Percentiles rank a stretch among this genome's conserved stretches.
phyloP scores from a whole-genome alignment of 2,329 filamentous ascomycete genomes.

The Drechslerella stenobrocha region DNA sequence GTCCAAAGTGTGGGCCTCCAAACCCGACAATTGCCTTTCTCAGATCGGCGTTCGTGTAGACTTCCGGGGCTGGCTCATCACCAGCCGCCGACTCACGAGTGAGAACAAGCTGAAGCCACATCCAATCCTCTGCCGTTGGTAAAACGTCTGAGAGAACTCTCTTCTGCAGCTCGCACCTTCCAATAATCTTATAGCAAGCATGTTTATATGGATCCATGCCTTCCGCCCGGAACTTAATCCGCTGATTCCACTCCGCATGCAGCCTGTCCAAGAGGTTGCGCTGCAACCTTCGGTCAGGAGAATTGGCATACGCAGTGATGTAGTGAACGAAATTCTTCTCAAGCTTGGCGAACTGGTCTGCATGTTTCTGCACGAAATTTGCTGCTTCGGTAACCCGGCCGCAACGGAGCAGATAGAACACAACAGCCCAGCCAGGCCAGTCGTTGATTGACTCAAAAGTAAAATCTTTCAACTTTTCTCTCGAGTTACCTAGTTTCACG shows the following conservation, averaged over 20 bases:
- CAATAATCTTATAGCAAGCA: slow-evolving; percentile 97
- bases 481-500: slow-evolving; percentile 49
- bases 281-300: slow-evolving; percentile 73
- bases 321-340: slow-evolving; percentile 89
- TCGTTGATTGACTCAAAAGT: slow-evolving; percentile 52
- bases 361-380: slow-evolving; percentile 79
- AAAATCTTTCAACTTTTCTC: slow-evolving; percentile 51
- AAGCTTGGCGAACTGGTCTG: slow-evolving; percentile 79
- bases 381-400: slow-evolving; percentile 83
- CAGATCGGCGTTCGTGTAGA: slow-evolving; percentile 68
- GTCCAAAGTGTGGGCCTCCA: slow-evolving; percentile 79
- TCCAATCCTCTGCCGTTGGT: slow-evolving; percentile 70
- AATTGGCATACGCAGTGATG: slow-evolving; percentile 74
- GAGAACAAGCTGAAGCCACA: slow-evolving; percentile 72
- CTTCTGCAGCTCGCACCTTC: slow-evolving; percentile 71
- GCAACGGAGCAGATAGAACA: slow-evolving; percentile 86
- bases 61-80: slow-evolving; percentile 68
- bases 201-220: slow-evolving; percentile 92
- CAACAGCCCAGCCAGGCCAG: slow-evolving; percentile 71
- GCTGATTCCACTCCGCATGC: slow-evolving; percentile 84
- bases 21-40: slow-evolving; percentile 83
- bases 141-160: slow-evolving; percentile 67
- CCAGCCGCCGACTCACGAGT: slow-evolving; percentile 68
- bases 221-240: slow-evolving; percentile 79
- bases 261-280: slow-evolving; percentile 82